Evolutionary conservation across 148 eudicot genomes (phyloP), one percentile per base, ranked within the genome.

Genomic region (Fagopyrum homotropicum): DNA sequence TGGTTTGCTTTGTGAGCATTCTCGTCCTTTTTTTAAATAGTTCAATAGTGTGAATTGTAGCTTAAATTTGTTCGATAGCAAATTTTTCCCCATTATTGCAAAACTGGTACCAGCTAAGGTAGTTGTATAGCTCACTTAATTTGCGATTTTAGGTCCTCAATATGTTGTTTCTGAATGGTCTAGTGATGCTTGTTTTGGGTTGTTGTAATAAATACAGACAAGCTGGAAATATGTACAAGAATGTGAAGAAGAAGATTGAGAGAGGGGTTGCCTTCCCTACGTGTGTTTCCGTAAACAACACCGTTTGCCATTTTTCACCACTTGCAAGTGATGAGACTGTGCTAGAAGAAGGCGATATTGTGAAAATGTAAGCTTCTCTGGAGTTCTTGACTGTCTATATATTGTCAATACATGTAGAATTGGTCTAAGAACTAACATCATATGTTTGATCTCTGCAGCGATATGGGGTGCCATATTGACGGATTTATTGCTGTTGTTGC

Each of bases 261-360:
- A 89, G 84, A 82, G 98, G 98, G 68, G 83, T 93, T 79, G 98
- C 98, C 30, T 93, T 93, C 75, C 98, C 98, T 10, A 89, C 98
- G 8, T 93, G 98, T 79, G 74, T 93, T 45, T 93, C 98, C 1
- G 93, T 93, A 52, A 93, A 93, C 87, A 93, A 87, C 77, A 85
- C 87, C 11, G 86, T 91, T 49, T 80, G 94, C 74, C 98, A 91
- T 84, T 88, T 79, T 69, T 93, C 97, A 0, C 97, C 98, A 0
- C 91, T 93, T 81, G 90, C 92, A 29, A 86, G 89, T 79, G 98
- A 93, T 9, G 97, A 91, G 70, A 73, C 90, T 0, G 93, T 91
- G 64, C 81, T 93, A 72, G 93, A 89, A 83, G 92, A 88, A 72
- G 98, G 97, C 56, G 97, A 91, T 76, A 72, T 88, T 12, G 77